These are phyloP conservation scores for Fragaria vesca DNA, from an alignment of 306 rosid genomes.

Conservation along the genomic window DNA sequence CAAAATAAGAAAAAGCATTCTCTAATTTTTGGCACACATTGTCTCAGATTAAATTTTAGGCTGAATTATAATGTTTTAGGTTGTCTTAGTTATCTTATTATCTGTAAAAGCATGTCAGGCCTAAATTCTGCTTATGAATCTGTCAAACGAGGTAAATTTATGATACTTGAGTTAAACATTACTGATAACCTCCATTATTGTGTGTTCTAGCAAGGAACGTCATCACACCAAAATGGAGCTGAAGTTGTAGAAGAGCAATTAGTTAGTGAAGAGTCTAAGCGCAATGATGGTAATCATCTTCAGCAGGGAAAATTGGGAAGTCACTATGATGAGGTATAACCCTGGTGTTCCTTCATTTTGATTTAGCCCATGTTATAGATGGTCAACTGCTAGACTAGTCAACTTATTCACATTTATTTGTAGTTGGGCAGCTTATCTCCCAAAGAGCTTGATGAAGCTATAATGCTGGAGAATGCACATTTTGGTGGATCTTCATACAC, in stretches of 20 bases:
- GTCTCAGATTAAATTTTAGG: background rate
- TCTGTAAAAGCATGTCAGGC: background rate
- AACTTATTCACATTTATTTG: conserved; percentile 12
- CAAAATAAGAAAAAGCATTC: background rate
- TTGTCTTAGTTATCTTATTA: background rate
- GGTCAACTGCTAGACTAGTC: background rate
- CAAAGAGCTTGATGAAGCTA: conserved; percentile 69
- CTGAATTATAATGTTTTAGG: background rate
- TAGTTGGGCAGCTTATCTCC: conserved; percentile 71
- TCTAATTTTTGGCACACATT: background rate
- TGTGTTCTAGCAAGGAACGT: conserved; percentile 35
- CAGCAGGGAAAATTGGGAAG: conserved; percentile 25
- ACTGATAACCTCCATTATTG: background rate
- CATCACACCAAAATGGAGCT: conserved; percentile 36
- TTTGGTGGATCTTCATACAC: conserved; percentile 39
- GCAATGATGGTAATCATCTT: conserved; percentile 27
- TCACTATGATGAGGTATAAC: conserved; percentile 43
- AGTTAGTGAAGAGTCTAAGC: conserved; percentile 22
- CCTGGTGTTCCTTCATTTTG: conserved; percentile 10
- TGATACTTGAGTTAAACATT: background rate
- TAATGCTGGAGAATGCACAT: conserved; percentile 61
- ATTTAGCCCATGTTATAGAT: conserved; percentile 5
- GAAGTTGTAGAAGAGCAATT: conserved; percentile 30
- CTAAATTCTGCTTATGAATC: background rate
- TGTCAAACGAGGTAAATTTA: background rate